A percentile compares a stretch with the other conserved stretches of the same genome.
Conservation (phyloP, 2,329 filamentous ascomycete species). For the Lecanicillium sp. region DNA sequence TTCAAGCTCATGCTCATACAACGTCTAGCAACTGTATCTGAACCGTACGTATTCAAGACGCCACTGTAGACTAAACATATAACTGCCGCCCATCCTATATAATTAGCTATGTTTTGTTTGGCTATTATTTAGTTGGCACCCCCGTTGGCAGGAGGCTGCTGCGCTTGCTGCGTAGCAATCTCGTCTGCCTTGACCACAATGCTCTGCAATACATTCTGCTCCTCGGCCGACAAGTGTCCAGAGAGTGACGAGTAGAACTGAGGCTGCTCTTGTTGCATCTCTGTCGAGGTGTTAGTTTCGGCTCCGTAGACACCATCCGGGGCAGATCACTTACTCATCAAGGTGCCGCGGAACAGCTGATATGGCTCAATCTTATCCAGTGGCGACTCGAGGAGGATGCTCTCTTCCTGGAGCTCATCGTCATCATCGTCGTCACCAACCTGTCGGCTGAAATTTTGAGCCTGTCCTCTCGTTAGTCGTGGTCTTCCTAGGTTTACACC, state of each 20-base stretch:
- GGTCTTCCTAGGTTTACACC: background rate
- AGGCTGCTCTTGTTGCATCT: slow-evolving; percentile 83
- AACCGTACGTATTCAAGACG: too few relatives aligned
- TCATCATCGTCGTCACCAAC: slow-evolving; percentile 61
- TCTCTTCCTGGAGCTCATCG: slow-evolving; percentile 88
- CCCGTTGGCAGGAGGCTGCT: slow-evolving; percentile 9
- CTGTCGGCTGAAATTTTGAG: slow-evolving; percentile 72
- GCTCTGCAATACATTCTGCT: slow-evolving; percentile 71
- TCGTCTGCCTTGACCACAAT: slow-evolving; percentile 60
- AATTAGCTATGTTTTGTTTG: background rate
- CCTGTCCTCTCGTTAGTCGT: slow-evolving; percentile 40
- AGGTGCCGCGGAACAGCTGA: slow-evolving; percentile 71
- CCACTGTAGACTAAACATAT: too few relatives aligned
- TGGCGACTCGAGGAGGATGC: slow-evolving; percentile 84
- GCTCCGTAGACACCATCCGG: too few relatives aligned
- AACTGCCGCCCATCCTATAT: too few relatives aligned
- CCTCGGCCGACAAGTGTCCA: slow-evolving; percentile 68
- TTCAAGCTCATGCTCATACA: too few relatives aligned
- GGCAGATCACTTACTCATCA: slow-evolving; percentile 83
- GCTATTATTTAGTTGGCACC: slow-evolving; percentile 12
- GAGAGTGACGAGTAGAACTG: slow-evolving; percentile 79
- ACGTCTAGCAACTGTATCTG: too few relatives aligned
- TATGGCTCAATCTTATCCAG: slow-evolving; percentile 96
- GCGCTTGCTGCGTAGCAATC: slow-evolving; percentile 22
- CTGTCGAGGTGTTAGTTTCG: too few relatives aligned